Conservation (phyloP, 306 rosid genomes). For the Dalbergia cultrata region DNA sequence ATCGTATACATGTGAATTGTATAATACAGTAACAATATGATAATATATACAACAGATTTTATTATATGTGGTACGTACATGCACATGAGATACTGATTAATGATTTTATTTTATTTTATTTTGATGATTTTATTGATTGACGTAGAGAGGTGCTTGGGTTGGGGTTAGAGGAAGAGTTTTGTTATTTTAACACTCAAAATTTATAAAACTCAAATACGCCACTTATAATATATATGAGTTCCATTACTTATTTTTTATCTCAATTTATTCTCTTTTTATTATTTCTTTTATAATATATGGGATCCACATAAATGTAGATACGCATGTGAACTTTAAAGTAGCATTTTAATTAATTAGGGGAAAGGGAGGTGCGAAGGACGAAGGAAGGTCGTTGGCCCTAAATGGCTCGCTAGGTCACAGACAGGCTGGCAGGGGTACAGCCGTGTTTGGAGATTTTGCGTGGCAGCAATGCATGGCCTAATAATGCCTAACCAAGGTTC, state of each 20-base stretch:
- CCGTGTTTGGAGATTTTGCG: background rate
- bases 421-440: background rate
- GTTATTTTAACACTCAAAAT: no score
- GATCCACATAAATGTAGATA: no score
- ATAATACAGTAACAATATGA: no score
- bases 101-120: background rate
- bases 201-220: no score
- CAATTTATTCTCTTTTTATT: no score
- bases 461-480: background rate
- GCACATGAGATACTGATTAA: background rate
- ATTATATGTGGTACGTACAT: slow-evolving; percentile 1
- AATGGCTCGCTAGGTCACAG: background rate
- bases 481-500: background rate
- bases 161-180: background rate
- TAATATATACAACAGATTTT: no score
- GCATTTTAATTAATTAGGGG: no score
- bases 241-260: no score
- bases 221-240: no score
- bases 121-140: background rate
- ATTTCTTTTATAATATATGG: no score
- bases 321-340: no score
- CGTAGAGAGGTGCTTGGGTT: background rate
- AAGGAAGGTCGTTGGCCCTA: background rate
- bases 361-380: background rate
- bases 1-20: background rate